Base-by-base conservation (phyloP, 2,329 filamentous ascomycete species). In the Pyrenochaeta sp. region DNA sequence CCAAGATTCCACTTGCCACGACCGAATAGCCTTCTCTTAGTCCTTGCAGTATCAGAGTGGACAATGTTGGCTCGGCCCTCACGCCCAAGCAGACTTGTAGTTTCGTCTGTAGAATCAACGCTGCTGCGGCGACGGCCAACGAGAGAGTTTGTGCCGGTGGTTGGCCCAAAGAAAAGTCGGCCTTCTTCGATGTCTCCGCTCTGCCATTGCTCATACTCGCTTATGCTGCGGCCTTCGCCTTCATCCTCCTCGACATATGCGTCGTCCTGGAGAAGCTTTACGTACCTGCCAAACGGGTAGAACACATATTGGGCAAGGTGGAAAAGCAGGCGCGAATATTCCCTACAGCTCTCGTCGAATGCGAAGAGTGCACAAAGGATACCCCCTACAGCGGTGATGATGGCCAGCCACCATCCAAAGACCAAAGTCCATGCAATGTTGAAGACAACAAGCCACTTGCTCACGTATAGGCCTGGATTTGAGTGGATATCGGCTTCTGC, bases 121-220 rank as follows among this genome's bases (percentile, higher is more conserved):
- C 93, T 96, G 63, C 90, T 86, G 64, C 94, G 84, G 48, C 91
- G 89, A 31, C 90, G 86, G 15, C 93, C 94, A 28, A 96, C 79
- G 37, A 97, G 85, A 6, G 91, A 95, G 31, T 57, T 61, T 39
- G 89, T 84, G 58, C 81, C 86, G 17, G 83, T 74, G 19, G 75
- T 84, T 3, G 94, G 94, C 0, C 94, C 95, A 69, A 99, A 99
- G 77, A 99, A 97, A 2, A 99, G 81, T 22, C 93, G 84, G 3
- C 94, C 94, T 69, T 97, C 91, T 72, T 99, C 94, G 22, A 99
- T 82, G 65, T 99, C 94, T 36, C 94, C 94, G 66, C 86, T 96
- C 74, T 99, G 94, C 94, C 94, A 99, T 73, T 96, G 91, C 71
- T 99, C 94, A 68, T 99, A 99, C 75, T 99, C 94, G 62, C 90